phyloP scores from a whole-genome alignment of 148 eudicot genomes.

The Rhododendron williamsianum region DNA sequence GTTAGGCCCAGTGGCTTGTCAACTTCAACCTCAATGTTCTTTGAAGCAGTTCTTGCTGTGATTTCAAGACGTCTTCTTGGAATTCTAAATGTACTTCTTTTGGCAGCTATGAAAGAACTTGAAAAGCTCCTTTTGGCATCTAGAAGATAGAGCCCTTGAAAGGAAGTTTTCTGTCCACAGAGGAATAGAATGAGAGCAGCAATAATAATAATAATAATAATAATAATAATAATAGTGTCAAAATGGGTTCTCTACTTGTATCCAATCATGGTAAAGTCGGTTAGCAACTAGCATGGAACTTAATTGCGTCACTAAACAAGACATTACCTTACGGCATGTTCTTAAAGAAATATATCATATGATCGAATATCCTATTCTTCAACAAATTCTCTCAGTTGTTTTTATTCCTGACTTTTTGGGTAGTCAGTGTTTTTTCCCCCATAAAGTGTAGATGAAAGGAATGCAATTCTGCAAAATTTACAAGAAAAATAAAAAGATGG shows the following conservation, averaged over 20 bases:
- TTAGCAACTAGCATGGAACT: background rate
- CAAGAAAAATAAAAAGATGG: background rate
- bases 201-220: constrained; percentile 40
- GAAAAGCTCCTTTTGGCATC: constrained; percentile 46
- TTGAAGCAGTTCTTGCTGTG: constrained; percentile 67
- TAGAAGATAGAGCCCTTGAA: constrained; percentile 51
- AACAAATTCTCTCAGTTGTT: background rate
- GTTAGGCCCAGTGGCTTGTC: constrained; percentile 88
- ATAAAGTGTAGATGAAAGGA: background rate
- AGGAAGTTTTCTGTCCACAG: constrained; percentile 21
- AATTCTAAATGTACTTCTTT: background rate
- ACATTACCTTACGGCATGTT: background rate
- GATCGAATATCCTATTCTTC: background rate
- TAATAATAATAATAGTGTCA: constrained; percentile 36
- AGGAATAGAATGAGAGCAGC: background rate
- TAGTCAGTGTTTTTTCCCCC: background rate
- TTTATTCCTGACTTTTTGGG: background rate
- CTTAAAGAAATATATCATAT: background rate
- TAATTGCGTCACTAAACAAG: background rate
- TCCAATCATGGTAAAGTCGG: background rate
- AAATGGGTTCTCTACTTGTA: background rate
- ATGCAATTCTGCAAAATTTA: background rate
- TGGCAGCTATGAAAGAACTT: constrained; percentile 29
- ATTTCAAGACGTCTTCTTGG: constrained; percentile 42
- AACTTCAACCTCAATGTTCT: constrained; percentile 81